Percentiles rank a stretch among this genome's conserved stretches.
phyloP scores from a whole-genome alignment of 129 eudicot genomes.

The Pittosporum tobira region DNA sequence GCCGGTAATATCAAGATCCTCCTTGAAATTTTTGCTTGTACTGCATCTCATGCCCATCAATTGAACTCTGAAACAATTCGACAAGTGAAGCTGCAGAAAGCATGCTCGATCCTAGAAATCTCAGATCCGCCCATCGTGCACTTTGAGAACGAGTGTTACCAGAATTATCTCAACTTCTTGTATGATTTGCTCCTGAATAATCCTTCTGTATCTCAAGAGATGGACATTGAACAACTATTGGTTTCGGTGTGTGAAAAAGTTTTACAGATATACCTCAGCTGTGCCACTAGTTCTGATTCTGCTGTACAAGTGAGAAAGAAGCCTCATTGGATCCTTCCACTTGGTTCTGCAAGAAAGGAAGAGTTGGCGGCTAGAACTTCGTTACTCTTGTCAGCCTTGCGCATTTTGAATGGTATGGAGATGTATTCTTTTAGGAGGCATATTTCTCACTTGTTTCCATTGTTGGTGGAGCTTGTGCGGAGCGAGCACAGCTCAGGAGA shows the following conservation, averaged over 20 bases:
- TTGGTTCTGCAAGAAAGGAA: conserved; percentile 71
- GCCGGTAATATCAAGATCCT: conserved; percentile 37
- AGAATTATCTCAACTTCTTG: conserved; percentile 50
- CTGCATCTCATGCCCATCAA: conserved; percentile 57
- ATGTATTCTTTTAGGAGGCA: conserved; percentile 45
- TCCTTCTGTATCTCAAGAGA: conserved; percentile 42
- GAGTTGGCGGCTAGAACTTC: conserved; percentile 81
- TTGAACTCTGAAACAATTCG: conserved; percentile 41
- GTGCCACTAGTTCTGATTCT: conserved; percentile 49
- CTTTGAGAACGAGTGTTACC: conserved; percentile 84
- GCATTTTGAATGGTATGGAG: conserved; percentile 56
- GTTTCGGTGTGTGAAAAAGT: conserved; percentile 51
- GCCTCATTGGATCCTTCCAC: conserved; percentile 64
- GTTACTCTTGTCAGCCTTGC: conserved; percentile 52
- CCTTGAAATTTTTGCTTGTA: conserved; percentile 47
- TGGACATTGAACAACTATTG: conserved; percentile 50
- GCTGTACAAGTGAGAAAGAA: conserved; percentile 19
- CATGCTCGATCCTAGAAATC: conserved; percentile 67
- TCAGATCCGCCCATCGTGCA: conserved; percentile 82
- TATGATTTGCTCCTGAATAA: conserved; percentile 45
- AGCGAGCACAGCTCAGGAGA: conserved; percentile 87
- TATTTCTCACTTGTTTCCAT: conserved; percentile 46
- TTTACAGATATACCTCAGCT: conserved; percentile 52
- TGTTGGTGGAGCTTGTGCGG: conserved; percentile 76
- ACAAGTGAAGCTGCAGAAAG: conserved; percentile 59